A percentile compares a stretch with the other conserved stretches of the same genome.
phyloP scores from a whole-genome alignment of 768 basidiomycete genomes.

The Serendipita sp. region DNA sequence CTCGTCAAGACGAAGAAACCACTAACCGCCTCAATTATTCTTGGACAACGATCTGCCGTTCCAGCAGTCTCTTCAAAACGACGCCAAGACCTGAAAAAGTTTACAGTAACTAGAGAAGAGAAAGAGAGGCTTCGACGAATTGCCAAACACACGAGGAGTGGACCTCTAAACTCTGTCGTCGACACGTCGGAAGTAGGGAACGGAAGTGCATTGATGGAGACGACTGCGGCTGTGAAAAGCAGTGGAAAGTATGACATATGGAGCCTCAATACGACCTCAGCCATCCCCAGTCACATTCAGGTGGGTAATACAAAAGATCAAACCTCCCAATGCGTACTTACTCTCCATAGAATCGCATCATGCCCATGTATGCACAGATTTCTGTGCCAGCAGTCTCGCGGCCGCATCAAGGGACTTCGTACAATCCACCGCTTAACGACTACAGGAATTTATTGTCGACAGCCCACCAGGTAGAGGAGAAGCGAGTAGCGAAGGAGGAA shows the following conservation, averaged over 20 bases:
- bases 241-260: slow-evolving; percentile 26
- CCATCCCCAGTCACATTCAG: no score
- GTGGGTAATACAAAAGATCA: no score
- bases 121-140: slow-evolving; percentile 62
- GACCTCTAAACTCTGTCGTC: slow-evolving; percentile 53
- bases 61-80: slow-evolving; percentile 60
- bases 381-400: slow-evolving; percentile 45
- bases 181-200: slow-evolving; percentile 46
- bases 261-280: slow-evolving; percentile 13
- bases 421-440: slow-evolving; percentile 64
- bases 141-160: slow-evolving; percentile 51
- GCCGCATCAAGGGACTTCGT: slow-evolving; percentile 74
- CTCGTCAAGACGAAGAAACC: slow-evolving; percentile 12
- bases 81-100: slow-evolving; percentile 14
- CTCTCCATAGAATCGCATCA: background rate
- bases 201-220: slow-evolving; percentile 14
- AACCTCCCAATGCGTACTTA: no score
- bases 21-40: slow-evolving; percentile 63
- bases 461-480: slow-evolving; percentile 52
- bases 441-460: slow-evolving; percentile 53
- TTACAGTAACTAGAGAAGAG: slow-evolving; percentile 32
- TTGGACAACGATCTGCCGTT: slow-evolving; percentile 72
- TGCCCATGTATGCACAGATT: slow-evolving; percentile 36
- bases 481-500: slow-evolving; percentile 34
- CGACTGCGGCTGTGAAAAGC: slow-evolving; percentile 33